Conservation (phyloP, 345 rosid genomes). For the Durio zibethinus region DNA sequence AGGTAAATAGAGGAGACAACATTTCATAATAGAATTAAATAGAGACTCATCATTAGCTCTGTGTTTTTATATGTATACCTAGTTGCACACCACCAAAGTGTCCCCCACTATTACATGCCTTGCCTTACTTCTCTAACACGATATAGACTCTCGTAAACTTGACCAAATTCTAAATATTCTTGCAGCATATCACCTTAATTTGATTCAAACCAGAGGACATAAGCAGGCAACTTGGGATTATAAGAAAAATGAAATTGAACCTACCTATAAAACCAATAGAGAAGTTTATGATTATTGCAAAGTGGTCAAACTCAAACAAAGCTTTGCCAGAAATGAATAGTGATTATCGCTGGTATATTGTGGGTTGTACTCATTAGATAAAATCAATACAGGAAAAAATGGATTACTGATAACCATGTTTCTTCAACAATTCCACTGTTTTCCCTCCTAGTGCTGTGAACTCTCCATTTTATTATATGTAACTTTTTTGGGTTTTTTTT, state of each 20-base stretch:
- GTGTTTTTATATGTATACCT: constrained; percentile 11
- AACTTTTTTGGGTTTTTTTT: background rate
- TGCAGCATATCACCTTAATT: background rate
- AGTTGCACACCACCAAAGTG: constrained; percentile 32
- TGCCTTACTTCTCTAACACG: constrained; percentile 24
- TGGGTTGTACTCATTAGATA: no score
- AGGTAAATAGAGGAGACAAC: constrained; percentile 3
- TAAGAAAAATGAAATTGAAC: background rate
- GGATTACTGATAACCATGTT: background rate
- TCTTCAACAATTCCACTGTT: background rate
- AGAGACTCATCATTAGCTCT: constrained; percentile 20
- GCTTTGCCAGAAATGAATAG: background rate
- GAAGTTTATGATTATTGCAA: background rate
- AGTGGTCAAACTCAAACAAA: background rate
- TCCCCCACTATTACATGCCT: constrained; percentile 26
- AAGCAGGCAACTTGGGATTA: background rate
- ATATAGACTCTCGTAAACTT: constrained; percentile 7
- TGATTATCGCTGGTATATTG: background rate
- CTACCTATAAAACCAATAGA: background rate
- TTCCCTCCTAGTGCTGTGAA: background rate
- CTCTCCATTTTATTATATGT: background rate
- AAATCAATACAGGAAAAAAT: background rate
- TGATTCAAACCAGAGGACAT: background rate
- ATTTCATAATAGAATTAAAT: constrained; percentile 7
- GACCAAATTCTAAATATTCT: background rate